phyloP scores from a whole-genome alignment of 2,329 filamentous ascomycete species.

The Fusarium fracticaudum region DNA sequence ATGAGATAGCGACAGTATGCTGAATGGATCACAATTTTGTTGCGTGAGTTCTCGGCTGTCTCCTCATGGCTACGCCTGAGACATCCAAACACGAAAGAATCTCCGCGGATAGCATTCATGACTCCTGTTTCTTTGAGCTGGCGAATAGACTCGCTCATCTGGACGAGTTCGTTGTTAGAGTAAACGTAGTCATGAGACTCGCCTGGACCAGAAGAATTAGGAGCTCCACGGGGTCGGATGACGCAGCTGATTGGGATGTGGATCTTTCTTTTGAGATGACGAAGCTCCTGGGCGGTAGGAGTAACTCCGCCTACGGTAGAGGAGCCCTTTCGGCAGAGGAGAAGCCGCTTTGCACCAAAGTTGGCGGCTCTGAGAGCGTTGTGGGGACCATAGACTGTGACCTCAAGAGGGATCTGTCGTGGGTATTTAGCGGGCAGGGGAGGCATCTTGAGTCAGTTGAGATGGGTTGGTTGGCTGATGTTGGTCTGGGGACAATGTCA shows the following conservation, averaged over 20 bases:
- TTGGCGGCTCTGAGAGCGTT: constrained; percentile 52
- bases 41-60: neutral
- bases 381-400: constrained; percentile 62
- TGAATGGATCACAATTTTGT: constrained; percentile 50
- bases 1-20: constrained; percentile 54
- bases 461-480: neutral
- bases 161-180: constrained; percentile 52
- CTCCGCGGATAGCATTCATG: constrained; percentile 54
- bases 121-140: constrained; percentile 50
- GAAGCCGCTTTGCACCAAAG: constrained; percentile 60
- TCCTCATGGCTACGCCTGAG: constrained; percentile 40
- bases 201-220: constrained; percentile 4
- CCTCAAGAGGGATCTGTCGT: constrained; percentile 55
- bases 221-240: constrained; percentile 59
- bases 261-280: constrained; percentile 39
- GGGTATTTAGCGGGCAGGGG: neutral
- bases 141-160: constrained; percentile 55
- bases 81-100: constrained; percentile 67
- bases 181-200: constrained; percentile 60
- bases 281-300: constrained; percentile 55
- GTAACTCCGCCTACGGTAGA: constrained; percentile 63
- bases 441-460: constrained; percentile 8
- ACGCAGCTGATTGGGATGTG: constrained; percentile 61
- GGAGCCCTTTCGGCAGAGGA: constrained; percentile 63
- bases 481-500: neutral